Base-by-base conservation (phyloP, 2,329 filamentous ascomycete species). In the Epichloe coenophiala region DNA sequence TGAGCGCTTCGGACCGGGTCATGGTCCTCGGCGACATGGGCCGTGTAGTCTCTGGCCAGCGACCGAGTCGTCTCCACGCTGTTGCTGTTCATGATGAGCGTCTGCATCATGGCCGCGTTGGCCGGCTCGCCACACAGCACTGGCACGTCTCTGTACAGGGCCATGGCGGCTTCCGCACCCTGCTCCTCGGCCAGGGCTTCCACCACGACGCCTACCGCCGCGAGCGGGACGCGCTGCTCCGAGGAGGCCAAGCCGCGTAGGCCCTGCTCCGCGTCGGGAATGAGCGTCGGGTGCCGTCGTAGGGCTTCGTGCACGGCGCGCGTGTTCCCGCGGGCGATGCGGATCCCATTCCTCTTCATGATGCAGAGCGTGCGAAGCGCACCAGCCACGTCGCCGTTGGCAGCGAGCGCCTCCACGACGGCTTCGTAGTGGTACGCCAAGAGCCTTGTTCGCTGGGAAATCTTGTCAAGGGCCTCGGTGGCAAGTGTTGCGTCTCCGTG, bases 371-470 rank as follows among this genome's bases (percentile, higher is more conserved):
- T 74, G 40, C 78, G 76, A 37, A 95, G 73, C 0, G 86, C 84
- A 27, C 80, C 78, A 23, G 70, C 66, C 7, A 91, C 60, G 55
- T 93, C 80, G 2, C 74, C 71, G 3, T 63, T 60, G 3, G 71
- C 68, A 11, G 80, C 71, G 60, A 94, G 88, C 4, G 84, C 77
- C 51, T 87, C 81, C 6, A 90, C 71, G 31, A 96, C 74, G 31
- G 84, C 76, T 63, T 94, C 88, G 65, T 93, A 95, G 62, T 96
- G 88, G 54, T 84, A 74, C 5, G 76, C 66, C 8, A 74, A 71
- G 38, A 89, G 71, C 40, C 75, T 72, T 1, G 76, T 62, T 17
- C 61, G 59, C 36, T 51, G 53, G 4, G 65, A 60, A 2, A 68
- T 51, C 48, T 61, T 56, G 23, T 81, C 75, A 54, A 95, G 79